Percentiles rank a stretch among this genome's conserved stretches.
phyloP scores from a whole-genome alignment of 2,329 filamentous ascomycete genomes.

The Neopestalotiopsis clavispora region DNA sequence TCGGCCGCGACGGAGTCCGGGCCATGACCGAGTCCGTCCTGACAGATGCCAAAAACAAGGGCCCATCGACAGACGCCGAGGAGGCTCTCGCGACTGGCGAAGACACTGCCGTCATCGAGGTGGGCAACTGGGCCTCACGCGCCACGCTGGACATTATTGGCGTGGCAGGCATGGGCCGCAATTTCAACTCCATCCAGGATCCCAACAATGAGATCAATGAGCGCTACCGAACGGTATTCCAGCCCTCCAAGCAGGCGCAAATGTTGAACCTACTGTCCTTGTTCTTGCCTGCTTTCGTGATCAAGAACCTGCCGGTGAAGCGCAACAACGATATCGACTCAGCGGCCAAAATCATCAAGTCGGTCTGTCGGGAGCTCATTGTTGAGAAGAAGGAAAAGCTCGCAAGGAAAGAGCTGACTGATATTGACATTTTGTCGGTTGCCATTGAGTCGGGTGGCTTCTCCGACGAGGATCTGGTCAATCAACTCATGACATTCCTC shows the following conservation, averaged over 20 bases:
- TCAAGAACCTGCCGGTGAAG: slow-evolving; percentile 69
- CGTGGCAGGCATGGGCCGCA: slow-evolving; percentile 70
- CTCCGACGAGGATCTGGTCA: slow-evolving; percentile 43
- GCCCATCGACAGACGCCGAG: slow-evolving; percentile 28
- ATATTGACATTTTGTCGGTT: slow-evolving; percentile 43
- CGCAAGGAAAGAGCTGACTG: slow-evolving; percentile 46
- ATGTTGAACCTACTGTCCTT: slow-evolving; percentile 62
- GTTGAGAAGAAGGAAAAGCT: slow-evolving; percentile 65
- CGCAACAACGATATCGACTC: slow-evolving; percentile 69
- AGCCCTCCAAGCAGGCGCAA: slow-evolving; percentile 54
- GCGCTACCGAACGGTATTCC: slow-evolving; percentile 62
- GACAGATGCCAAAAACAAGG: slow-evolving; percentile 35
- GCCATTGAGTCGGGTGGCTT: slow-evolving; percentile 43
- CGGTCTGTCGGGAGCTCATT: slow-evolving; percentile 72
- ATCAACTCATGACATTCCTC: slow-evolving; percentile 48
- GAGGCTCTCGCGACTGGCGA: slow-evolving; percentile 35
- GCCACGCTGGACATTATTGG: slow-evolving; percentile 79
- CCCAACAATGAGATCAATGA: slow-evolving; percentile 62
- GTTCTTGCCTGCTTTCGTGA: slow-evolving; percentile 67
- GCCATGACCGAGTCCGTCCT: slow-evolving; percentile 61
- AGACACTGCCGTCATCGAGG: slow-evolving; percentile 54
- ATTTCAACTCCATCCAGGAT: slow-evolving; percentile 70
- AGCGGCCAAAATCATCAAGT: slow-evolving; percentile 64
- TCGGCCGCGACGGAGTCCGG: slow-evolving; percentile 70
- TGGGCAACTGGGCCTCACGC: slow-evolving; percentile 67